Evolutionary conservation across 306 rosid species (phyloP).

Genomic region (Corylus heterophylla): DNA sequence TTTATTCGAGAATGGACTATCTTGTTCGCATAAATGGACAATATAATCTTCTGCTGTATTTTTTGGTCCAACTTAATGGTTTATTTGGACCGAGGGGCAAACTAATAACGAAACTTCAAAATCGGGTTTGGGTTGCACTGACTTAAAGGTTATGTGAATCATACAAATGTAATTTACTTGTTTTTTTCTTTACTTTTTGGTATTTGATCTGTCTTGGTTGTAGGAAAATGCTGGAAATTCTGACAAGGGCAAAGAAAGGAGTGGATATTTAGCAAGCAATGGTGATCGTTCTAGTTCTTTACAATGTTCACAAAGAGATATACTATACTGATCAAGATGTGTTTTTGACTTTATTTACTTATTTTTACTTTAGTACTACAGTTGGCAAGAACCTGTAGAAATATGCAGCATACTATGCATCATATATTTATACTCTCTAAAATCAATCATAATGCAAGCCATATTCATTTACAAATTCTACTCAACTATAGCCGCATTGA

Average conservation of each 20-base stretch:
- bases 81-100: too few relatives aligned
- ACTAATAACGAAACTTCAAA: too few relatives aligned
- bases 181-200: neutral
- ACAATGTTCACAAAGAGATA: constrained; percentile 8
- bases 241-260: constrained; percentile 37
- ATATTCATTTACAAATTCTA: neutral
- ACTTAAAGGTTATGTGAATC: too few relatives aligned
- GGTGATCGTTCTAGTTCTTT: constrained; percentile 9
- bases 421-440: neutral
- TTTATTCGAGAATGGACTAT: too few relatives aligned
- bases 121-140: too few relatives aligned
- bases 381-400: neutral
- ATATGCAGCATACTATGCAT: neutral
- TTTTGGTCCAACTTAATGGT: too few relatives aligned
- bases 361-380: neutral
- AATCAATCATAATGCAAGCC: neutral
- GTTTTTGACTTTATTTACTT: neutral
- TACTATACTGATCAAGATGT: constrained; percentile 9
- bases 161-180: neutral
- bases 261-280: constrained; percentile 44
- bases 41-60: too few relatives aligned
- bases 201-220: constrained; percentile 24
- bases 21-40: too few relatives aligned
- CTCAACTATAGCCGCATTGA: neutral
- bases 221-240: constrained; percentile 59